Base-by-base conservation (phyloP, 257 asterid genomes). In the Leonotis leonurus region DNA sequence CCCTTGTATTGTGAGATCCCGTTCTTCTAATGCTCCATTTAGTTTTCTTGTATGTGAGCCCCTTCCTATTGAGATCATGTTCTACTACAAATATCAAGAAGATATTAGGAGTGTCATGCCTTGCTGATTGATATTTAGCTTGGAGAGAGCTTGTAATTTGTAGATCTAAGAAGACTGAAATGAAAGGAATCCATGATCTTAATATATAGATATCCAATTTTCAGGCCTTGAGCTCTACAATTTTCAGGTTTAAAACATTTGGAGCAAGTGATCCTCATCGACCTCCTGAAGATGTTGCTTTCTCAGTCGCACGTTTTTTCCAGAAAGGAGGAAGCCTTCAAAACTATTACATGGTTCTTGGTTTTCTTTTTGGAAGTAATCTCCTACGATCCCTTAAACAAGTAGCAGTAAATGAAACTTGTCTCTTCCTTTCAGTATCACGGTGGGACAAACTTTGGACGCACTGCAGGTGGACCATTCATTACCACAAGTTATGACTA, bases 401-500 rank as follows among this genome's bases (percentile, higher is more conserved):
- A 33, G 16, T 26, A 27, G 14, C 64, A 52, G 59, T 39, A 36
- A 61, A 67, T 57, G 41, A 70, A 35, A 54, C 39, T 72, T 52
- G 61, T 37, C 30, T 50, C 70, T 51, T 45, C 40, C 45, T 56
- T 48, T 37, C 70, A 90, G 98, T 90, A 88, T 81, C 98, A 90
- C 73, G 98, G 98, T 16, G 98, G 98, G 30, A 90, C 98, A 37
- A 90, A 90, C 84, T 90, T 90, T 79, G 96, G 96, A 60, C 95
- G 98, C 75, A 88, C 95, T 60, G 69, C 96, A 53, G 98, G 98
- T 72, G 98, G 98, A 43, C 98, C 98, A 41, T 88, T 88, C 79
- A 90, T 90, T 61, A 85, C 96, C 70, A 90, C 96, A 43, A 85
- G 96, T 75, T 90, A 90, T 61, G 98, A 90, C 79, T 90, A 90